Evolutionary conservation across 441 rosid genomes (phyloP).

Genomic region (Populus tomentosa): DNA sequence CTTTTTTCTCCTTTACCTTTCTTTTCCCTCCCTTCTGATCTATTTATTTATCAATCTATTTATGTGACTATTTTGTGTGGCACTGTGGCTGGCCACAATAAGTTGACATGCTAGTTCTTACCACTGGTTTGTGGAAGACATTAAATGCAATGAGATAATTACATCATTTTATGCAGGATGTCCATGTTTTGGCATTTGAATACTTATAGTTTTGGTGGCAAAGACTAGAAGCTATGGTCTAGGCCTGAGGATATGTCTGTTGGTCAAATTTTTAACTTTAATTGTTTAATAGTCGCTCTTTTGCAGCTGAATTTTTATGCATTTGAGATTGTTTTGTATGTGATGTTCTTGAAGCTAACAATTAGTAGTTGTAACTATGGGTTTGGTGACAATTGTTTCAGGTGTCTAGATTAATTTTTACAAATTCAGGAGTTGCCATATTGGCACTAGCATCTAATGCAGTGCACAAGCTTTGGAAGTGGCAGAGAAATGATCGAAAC

Average conservation of each 20-base stretch:
- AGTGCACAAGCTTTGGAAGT: slow-evolving; percentile 84
- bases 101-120: neutral
- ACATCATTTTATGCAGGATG: neutral
- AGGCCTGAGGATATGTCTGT: neutral
- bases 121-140: neutral
- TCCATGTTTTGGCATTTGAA: neutral
- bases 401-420: slow-evolving; percentile 71
- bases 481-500: slow-evolving; percentile 67
- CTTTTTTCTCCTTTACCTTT: neutral
- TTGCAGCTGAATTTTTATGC: neutral
- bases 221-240: neutral
- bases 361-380: neutral
- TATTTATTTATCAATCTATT: neutral
- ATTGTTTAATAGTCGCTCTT: neutral
- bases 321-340: neutral
- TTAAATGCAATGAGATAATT: neutral
- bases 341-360: slow-evolving; percentile 2
- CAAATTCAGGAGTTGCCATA: slow-evolving; percentile 65
- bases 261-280: neutral
- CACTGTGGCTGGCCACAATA: neutral
- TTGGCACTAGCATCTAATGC: slow-evolving; percentile 82
- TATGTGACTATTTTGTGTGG: neutral
- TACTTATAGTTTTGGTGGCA: neutral
- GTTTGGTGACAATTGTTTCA: slow-evolving; percentile 28
- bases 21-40: neutral